Conservation (phyloP, 352 stramenopile genomes). For the Globisporangium emineosum region DNA sequence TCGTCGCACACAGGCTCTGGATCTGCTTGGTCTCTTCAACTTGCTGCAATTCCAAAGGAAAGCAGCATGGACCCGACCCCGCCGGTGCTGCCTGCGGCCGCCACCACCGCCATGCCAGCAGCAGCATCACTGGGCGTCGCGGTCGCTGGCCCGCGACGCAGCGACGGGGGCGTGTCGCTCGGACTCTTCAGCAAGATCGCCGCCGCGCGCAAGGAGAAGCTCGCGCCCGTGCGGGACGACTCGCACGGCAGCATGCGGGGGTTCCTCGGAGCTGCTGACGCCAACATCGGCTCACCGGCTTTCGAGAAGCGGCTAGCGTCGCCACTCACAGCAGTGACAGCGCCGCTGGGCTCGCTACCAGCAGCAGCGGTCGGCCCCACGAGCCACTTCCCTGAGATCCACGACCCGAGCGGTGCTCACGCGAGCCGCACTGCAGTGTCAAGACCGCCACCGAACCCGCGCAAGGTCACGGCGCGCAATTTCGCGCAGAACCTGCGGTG, state of each 20-base stretch:
- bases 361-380: too few relatives aligned
- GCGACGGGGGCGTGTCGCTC: slow-evolving; percentile 47
- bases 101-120: not conserved
- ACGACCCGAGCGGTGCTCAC: slow-evolving; percentile 20
- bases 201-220: slow-evolving; percentile 63
- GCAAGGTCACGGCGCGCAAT: slow-evolving; percentile 34
- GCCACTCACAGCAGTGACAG: not conserved
- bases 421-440: slow-evolving; percentile 1
- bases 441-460: slow-evolving; percentile 21
- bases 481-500: slow-evolving; percentile 46
- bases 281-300: not conserved
- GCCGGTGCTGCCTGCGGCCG: slow-evolving; percentile 1
- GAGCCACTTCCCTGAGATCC: slow-evolving; percentile 56
- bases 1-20: too few relatives aligned
- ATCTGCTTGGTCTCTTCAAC: too few relatives aligned
- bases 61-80: not conserved
- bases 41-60: not conserved
- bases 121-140: not conserved
- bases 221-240: slow-evolving; percentile 23
- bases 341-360: not conserved
- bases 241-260: slow-evolving; percentile 7
- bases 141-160: slow-evolving; percentile 1
- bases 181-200: slow-evolving; percentile 77
- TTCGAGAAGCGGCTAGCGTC: not conserved
- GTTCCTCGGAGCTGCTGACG: not conserved